These are phyloP conservation scores for Sarocladium kiliense DNA, from an alignment of 2,329 filamentous ascomycete genomes.

Conservation along the genomic window DNA sequence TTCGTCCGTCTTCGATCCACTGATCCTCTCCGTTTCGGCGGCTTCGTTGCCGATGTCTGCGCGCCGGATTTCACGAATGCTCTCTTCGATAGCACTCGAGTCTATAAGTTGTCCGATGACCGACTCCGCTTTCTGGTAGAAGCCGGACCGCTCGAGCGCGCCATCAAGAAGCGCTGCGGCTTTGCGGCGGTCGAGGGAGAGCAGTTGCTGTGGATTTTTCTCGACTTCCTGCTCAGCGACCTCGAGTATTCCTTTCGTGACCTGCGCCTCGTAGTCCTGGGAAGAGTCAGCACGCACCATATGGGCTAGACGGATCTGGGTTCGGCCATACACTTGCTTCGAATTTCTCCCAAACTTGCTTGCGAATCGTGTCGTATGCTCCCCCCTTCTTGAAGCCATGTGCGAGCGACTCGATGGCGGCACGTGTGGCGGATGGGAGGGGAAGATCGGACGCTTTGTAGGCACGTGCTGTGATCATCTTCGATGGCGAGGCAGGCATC, in stretches of 20 bases:
- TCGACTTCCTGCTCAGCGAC: slow-evolving; percentile 72
- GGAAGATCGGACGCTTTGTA: slow-evolving; percentile 73
- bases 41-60: slow-evolving; percentile 65
- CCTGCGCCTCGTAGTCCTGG: slow-evolving; percentile 64
- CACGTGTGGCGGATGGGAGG: slow-evolving; percentile 65
- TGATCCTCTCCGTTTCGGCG: slow-evolving; percentile 58
- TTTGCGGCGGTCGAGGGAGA: slow-evolving; percentile 69
- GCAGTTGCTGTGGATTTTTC: slow-evolving; percentile 63
- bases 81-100: slow-evolving; percentile 60
- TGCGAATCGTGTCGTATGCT: slow-evolving; percentile 73
- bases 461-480: slow-evolving; percentile 31
- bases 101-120: slow-evolving; percentile 66
- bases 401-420: slow-evolving; percentile 69
- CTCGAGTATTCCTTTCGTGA: slow-evolving; percentile 61
- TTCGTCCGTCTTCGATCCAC: slow-evolving; percentile 67
- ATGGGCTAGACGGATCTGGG: background rate
- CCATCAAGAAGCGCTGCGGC: slow-evolving; percentile 73
- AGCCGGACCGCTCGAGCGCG: slow-evolving; percentile 68
- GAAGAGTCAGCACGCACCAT: background rate
- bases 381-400: slow-evolving; percentile 84
- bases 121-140: slow-evolving; percentile 67
- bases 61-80: slow-evolving; percentile 62
- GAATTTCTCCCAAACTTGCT: slow-evolving; percentile 71
- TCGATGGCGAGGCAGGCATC: background rate
- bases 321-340: slow-evolving; percentile 55